Evolutionary conservation across 2,329 filamentous ascomycete species (phyloP).

Genomic region (Fusarium goolgardi): DNA sequence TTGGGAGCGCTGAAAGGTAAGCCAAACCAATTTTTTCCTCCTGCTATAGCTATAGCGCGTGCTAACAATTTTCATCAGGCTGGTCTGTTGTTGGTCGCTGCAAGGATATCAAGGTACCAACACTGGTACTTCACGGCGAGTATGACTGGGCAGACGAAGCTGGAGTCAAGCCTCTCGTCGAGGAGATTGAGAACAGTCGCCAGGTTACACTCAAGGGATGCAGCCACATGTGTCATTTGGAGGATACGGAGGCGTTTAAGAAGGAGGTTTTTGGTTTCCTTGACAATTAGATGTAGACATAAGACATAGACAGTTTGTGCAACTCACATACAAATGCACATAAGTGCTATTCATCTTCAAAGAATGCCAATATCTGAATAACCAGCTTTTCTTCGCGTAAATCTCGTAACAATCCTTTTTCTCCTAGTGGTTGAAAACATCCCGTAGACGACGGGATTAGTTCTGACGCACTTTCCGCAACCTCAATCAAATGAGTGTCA

Average conservation of each 20-base stretch:
- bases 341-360: background rate
- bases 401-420: background rate
- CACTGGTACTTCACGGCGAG: constrained; percentile 4
- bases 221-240: constrained; percentile 9
- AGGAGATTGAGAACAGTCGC: constrained; percentile 11
- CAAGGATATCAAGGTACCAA: constrained; percentile 12
- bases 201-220: constrained; percentile 11
- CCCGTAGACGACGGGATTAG: background rate
- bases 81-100: constrained; percentile 11
- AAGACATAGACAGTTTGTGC: background rate
- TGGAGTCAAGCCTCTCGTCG: constrained; percentile 8
- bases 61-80: background rate
- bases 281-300: background rate
- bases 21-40: background rate
- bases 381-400: background rate
- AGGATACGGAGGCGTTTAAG: constrained; percentile 11
- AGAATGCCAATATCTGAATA: background rate
- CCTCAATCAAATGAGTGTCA: background rate
- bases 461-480: background rate
- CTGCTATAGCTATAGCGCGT: background rate
- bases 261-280: constrained; percentile 10
- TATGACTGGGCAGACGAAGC: constrained; percentile 11
- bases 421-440: background rate
- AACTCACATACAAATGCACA: background rate
- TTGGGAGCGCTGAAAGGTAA: constrained; percentile 8